Evolutionary conservation across 1,284 basidiomycete species (phyloP), one percentile per base, ranked within the genome.

Genomic region (Rhodotorula sp.): DNA sequence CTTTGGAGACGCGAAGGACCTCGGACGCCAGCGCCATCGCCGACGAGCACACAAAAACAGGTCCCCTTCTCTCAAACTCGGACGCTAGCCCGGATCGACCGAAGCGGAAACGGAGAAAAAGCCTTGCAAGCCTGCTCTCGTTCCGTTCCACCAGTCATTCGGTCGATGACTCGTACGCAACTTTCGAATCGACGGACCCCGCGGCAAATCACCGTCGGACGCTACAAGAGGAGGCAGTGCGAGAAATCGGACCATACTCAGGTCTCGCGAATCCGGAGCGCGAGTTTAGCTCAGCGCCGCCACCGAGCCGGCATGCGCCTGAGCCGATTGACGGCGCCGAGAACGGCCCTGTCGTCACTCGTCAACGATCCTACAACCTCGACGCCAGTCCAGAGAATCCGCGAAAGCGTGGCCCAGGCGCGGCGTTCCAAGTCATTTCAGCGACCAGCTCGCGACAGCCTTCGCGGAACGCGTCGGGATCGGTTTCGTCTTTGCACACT

Each of bases 381-480:
- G 66, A 57, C 12, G 26, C 24, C 49, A 44, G 57, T 8, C 51
- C 54, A 12, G 62, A 46, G 2, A 26, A 42, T 3, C 26, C 62
- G 6, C 54, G 44, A 20, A 45, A 45, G 26, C 42, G 62, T 0
- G 57, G n/a, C 64, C 37, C 48, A 48, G 3, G 49, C 69, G 15
- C 65, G 61, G 24, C 48, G 6, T 75, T 75, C 49, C 73, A 70
- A 59, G 65, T 75, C 30, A 56, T 75, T 30, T 75, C 73, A 24
- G 73, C 66, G 1, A 68, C 71, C n/a, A 70, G 70, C 24, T 69
- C 70, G 2, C 42, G 66, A 20, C 37, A 63, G 44, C 30, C 63
- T 55, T 30, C 46, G 30, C 49, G 44, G 24, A 46, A 48, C 26
- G 33, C 55, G 54, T 49, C 61, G 30, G 55, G 37, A 12, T 64